Evolutionary conservation across 805 yeast genomes (phyloP).

Genomic region (Priceomyces melissophilus): DNA sequence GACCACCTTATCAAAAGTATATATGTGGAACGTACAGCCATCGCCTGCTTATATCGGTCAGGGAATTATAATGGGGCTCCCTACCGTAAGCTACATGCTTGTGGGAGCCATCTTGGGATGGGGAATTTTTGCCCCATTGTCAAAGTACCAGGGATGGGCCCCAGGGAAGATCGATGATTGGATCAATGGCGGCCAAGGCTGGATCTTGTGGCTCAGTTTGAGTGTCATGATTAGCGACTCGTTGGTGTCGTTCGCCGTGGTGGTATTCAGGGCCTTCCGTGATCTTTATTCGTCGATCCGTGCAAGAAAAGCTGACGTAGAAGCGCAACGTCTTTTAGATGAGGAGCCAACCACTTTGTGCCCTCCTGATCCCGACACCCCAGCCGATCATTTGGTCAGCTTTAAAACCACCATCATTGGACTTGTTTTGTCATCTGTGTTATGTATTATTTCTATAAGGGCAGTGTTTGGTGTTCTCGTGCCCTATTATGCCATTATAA

Average conservation of each 20-base stretch:
- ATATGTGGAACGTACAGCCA: slow-evolving; percentile 88
- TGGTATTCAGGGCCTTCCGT: slow-evolving; percentile 44
- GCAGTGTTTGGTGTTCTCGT: slow-evolving; percentile 66
- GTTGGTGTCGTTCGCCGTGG: slow-evolving; percentile 69
- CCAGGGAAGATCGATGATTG: slow-evolving; percentile 88
- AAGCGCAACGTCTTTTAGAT: background rate
- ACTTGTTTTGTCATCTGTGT: slow-evolving; percentile 56
- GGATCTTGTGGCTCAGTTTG: slow-evolving; percentile 93
- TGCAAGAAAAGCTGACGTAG: slow-evolving; percentile 1
- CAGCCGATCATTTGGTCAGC: slow-evolving; percentile 48
- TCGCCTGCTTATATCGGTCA: slow-evolving; percentile 98
- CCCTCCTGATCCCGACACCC: slow-evolving; percentile 9
- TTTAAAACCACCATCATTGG: slow-evolving; percentile 54
- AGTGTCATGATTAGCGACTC: slow-evolving; percentile 95
- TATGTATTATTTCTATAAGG: slow-evolving; percentile 65
- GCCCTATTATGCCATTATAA: slow-evolving; percentile 65
- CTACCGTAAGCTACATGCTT: slow-evolving; percentile 87
- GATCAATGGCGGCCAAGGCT: slow-evolving; percentile 93
- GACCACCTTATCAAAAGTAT: slow-evolving; percentile 48
- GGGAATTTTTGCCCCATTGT: slow-evolving; percentile 84
- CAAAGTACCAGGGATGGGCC: slow-evolving; percentile 76
- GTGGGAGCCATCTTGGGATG: slow-evolving; percentile 89
- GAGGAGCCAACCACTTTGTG: background rate
- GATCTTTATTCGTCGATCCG: slow-evolving; percentile 6
- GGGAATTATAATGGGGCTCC: slow-evolving; percentile 95